Conservation (phyloP, 768 basidiomycete genomes). For the Boletus edulis region DNA sequence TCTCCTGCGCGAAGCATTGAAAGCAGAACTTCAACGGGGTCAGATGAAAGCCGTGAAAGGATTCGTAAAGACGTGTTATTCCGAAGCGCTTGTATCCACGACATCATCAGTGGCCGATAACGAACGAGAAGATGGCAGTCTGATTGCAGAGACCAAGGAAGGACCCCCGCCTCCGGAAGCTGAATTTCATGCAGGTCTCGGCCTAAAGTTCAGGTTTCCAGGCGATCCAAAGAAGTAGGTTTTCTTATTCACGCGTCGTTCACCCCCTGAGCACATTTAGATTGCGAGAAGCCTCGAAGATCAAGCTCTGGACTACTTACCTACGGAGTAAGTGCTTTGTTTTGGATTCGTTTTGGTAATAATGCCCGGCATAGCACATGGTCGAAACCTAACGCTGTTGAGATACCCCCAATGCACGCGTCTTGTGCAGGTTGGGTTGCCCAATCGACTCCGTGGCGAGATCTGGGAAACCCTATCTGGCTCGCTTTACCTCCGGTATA, state of each 20-base stretch:
- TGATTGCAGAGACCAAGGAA: conserved; percentile 54
- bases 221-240: conserved; percentile 89
- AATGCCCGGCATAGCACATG: conserved; percentile 59
- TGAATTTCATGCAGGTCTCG: conserved; percentile 74
- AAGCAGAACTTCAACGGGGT: conserved; percentile 83
- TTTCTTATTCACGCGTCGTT: background rate
- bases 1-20: conserved; percentile 83
- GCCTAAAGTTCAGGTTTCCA: conserved; percentile 83
- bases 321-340: conserved; percentile 54
- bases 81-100: conserved; percentile 76
- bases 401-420: conserved; percentile 97
- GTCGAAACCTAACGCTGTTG: conserved; percentile 90
- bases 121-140: conserved; percentile 67
- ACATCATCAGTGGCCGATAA: conserved; percentile 56
- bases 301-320: conserved; percentile 93
- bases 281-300: conserved; percentile 87
- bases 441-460: conserved; percentile 91
- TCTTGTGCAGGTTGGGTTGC: conserved; percentile 95
- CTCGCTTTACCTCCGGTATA: conserved; percentile 85
- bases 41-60: conserved; percentile 92
- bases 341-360: conserved; percentile 7
- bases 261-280: conserved; percentile 37
- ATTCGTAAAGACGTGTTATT: conserved; percentile 92
- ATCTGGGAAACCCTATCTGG: conserved; percentile 98
- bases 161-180: conserved; percentile 44